Evolutionary conservation across 495 filamentous ascomycete genomes (phyloP).

Genomic region (Lasiosphaeria ovina): DNA sequence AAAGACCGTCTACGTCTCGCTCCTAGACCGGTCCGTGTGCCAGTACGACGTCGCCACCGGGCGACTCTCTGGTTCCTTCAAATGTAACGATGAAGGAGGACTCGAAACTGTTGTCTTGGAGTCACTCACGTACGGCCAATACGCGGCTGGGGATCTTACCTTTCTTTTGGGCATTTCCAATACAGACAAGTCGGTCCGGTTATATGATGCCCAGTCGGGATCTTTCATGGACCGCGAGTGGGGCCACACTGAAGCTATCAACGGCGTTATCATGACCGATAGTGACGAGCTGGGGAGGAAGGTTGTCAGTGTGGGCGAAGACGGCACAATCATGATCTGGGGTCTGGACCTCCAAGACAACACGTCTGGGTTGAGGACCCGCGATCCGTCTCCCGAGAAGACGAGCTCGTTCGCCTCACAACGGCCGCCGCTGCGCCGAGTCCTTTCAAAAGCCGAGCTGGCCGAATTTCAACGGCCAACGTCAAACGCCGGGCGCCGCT

Average conservation of each 20-base stretch:
- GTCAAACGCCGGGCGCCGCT: conserved; percentile 58
- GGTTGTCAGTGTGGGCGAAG: conserved; percentile 73
- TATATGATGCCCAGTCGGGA: conserved; percentile 79
- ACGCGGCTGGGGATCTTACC: conserved; percentile 34
- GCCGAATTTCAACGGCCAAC: conserved; percentile 69
- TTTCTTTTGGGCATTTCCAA: conserved; percentile 81
- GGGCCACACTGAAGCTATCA: conserved; percentile 91
- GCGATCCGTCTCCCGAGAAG: conserved; percentile 53
- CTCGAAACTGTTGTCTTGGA: conserved; percentile 80
- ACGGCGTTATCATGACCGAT: conserved; percentile 73
- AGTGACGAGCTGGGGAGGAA: conserved; percentile 49
- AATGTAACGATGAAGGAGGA: conserved; percentile 72
- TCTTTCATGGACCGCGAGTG: conserved; percentile 80
- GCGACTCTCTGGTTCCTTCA: conserved; percentile 69
- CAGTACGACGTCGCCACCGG: conserved; percentile 74
- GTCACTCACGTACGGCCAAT: conserved; percentile 61
- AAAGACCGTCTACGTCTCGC: conserved; percentile 67
- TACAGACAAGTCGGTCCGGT: conserved; percentile 88
- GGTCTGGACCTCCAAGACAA: conserved; percentile 51
- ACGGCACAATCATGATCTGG: conserved; percentile 88
- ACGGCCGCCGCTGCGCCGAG: conserved; percentile 65
- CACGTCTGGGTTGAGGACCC: conserved; percentile 28
- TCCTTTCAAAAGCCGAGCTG: conserved; percentile 74
- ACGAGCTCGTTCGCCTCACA: conserved; percentile 46
- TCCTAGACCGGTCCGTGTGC: conserved; percentile 76